These are phyloP conservation scores for Exophiala bonariae DNA, from an alignment of 2,329 filamentous ascomycete genomes.

Conservation along the genomic window DNA sequence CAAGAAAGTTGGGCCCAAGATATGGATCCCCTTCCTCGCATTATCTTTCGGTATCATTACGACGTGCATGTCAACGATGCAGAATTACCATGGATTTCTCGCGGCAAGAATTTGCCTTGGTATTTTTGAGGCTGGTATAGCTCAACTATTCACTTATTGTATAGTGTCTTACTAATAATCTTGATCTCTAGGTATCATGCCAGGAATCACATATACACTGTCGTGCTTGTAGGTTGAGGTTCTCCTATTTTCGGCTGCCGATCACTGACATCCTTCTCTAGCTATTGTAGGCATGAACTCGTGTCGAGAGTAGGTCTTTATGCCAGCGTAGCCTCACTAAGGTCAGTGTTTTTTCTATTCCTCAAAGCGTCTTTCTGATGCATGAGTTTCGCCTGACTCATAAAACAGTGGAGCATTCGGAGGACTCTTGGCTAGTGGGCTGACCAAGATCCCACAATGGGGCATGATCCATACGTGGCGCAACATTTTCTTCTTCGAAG, in stretches of 20 bases:
- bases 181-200: not conserved
- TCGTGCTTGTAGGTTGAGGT: not conserved
- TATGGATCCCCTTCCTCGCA: conserved; percentile 46
- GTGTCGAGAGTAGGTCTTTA: not conserved
- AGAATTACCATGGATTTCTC: not conserved
- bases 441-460: conserved; percentile 1
- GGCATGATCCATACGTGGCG: conserved; percentile 5
- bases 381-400: too few species aligned
- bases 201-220: not conserved
- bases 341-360: not conserved
- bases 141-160: not conserved
- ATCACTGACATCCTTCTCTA: not conserved
- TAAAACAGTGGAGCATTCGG: conserved; percentile 1
- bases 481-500: conserved; percentile 6
- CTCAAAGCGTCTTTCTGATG: too few species aligned
- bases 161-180: not conserved
- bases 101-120: conserved; percentile 1
- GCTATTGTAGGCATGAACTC: not conserved
- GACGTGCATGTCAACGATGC: not conserved
- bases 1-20: conserved; percentile 48
- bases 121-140: not conserved
- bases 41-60: not conserved
- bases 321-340: not conserved
- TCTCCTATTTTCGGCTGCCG: not conserved
- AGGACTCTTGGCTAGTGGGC: not conserved